Percentiles rank a stretch among this genome's conserved stretches.
Conservation (phyloP, 2,329 filamentous ascomycete species). For the Cordyceps cicadae region DNA sequence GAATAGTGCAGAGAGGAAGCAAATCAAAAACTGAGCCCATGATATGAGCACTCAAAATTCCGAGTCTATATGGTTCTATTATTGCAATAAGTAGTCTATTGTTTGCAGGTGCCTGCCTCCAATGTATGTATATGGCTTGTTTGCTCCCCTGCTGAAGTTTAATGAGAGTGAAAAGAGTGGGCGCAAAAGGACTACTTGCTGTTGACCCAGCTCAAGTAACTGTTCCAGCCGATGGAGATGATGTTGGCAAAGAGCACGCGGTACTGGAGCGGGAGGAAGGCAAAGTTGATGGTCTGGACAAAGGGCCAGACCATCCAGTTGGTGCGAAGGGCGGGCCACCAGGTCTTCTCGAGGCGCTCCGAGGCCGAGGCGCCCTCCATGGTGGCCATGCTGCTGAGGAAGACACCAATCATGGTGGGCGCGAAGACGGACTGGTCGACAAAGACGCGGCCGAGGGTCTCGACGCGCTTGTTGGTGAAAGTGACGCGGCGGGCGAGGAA, state of each 20-base stretch:
- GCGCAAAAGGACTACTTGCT: conserved; percentile 26
- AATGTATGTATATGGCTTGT: neutral
- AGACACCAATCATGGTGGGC: conserved; percentile 71
- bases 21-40: no score
- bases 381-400: conserved; percentile 76
- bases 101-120: neutral
- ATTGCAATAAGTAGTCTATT: conserved; percentile 1
- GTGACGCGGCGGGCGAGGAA: conserved; percentile 64
- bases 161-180: neutral
- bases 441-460: conserved; percentile 69
- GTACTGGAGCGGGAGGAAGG: conserved; percentile 73
- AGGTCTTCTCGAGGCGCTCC: conserved; percentile 66
- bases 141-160: neutral
- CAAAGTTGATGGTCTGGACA: conserved; percentile 83
- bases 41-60: neutral
- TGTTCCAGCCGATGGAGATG: conserved; percentile 61
- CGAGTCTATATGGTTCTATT: conserved; percentile 7
- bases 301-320: conserved; percentile 86
- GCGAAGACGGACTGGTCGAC: conserved; percentile 78
- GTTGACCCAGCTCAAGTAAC: conserved; percentile 55
- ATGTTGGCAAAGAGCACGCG: conserved; percentile 81
- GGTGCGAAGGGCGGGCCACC: conserved; percentile 62
- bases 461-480: conserved; percentile 55
- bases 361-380: conserved; percentile 56
- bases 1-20: no score